Conservation (phyloP, 78 protist species). For the Parvularia atlantis region DNA sequence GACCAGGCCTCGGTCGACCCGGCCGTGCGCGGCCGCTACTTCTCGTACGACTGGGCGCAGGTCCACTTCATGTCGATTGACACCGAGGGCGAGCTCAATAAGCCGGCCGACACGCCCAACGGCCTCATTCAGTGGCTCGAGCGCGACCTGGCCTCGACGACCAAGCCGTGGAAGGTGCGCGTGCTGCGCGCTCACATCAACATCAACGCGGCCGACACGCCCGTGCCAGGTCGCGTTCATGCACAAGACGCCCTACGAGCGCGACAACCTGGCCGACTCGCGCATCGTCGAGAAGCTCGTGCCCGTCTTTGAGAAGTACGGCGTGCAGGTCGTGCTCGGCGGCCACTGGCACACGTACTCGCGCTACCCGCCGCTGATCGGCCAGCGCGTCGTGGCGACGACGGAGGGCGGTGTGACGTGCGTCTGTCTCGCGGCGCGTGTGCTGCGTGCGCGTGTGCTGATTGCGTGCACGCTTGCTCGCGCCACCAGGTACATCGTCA, state of each 20-base stretch:
- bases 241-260: background rate
- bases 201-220: too few relatives aligned
- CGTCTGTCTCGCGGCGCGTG: too few relatives aligned
- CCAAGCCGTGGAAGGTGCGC: background rate
- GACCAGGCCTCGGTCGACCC: too few relatives aligned
- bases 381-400: too few relatives aligned
- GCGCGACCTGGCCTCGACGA: background rate
- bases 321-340: background rate
- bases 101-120: background rate
- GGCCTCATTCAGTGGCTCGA: background rate
- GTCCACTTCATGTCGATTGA: background rate
- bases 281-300: background rate
- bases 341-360: constrained; percentile 1
- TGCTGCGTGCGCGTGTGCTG: too few relatives aligned
- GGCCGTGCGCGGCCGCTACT: too few relatives aligned
- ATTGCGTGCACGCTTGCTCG: too few relatives aligned
- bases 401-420: too few relatives aligned
- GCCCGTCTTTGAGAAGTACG: background rate
- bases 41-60: background rate
- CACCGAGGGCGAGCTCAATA: background rate
- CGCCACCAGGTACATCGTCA: too few relatives aligned
- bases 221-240: background rate
- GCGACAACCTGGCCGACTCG: background rate
- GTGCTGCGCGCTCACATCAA: too few relatives aligned
- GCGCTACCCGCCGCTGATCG: too few relatives aligned